Evolutionary conservation across 257 asterid genomes (phyloP).

Genomic region (Solanum clarkiae): DNA sequence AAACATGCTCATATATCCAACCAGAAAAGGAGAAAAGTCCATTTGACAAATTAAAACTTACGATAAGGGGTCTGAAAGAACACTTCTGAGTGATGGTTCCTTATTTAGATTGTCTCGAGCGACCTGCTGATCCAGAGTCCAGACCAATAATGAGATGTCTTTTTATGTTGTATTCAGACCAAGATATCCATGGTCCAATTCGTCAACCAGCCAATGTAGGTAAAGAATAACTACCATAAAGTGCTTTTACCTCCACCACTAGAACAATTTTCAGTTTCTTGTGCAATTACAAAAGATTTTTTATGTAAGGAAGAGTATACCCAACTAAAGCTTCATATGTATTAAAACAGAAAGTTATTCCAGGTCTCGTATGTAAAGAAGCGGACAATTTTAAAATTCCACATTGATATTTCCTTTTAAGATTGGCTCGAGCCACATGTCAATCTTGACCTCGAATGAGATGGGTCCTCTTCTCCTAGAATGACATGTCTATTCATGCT

Average conservation of each 20-base stretch:
- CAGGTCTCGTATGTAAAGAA: not conserved
- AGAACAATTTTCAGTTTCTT: not conserved
- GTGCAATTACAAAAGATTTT: not conserved
- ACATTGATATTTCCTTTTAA: not conserved
- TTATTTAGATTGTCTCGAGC: slow-evolving; percentile 46
- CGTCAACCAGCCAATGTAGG: not conserved
- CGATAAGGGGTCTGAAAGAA: slow-evolving; percentile 91
- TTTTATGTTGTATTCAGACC: not conserved
- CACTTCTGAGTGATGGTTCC: slow-evolving; percentile 87
- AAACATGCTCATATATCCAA: not conserved
- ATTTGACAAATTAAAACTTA: slow-evolving; percentile 31
- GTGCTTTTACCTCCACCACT: not conserved
- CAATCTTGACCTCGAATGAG: not conserved
- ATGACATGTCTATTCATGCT: not conserved
- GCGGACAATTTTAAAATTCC: not conserved
- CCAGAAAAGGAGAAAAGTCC: slow-evolving; percentile 1
- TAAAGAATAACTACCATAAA: not conserved
- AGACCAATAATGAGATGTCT: slow-evolving; percentile 24
- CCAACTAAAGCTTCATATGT: not conserved
- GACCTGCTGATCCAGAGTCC: slow-evolving; percentile 52
- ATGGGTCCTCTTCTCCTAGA: not conserved
- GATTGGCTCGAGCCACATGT: not conserved
- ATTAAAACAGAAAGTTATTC: not conserved
- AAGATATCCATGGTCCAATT: not conserved
- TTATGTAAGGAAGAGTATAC: not conserved